Conservation (phyloP, 2,329 filamentous ascomycete species). For the Apiospora arundinis region DNA sequence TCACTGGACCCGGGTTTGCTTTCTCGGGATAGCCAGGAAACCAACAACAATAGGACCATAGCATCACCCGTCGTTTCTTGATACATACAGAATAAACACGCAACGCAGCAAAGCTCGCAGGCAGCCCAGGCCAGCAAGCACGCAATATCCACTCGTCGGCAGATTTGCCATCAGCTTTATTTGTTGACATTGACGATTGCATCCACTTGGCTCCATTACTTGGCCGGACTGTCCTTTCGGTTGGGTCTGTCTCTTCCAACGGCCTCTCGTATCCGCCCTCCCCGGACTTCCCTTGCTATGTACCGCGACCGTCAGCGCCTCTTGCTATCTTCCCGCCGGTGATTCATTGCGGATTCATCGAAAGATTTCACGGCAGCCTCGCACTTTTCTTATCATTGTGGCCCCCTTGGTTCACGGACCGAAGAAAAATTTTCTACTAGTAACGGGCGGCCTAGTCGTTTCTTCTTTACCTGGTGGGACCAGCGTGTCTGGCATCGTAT, state of each 20-base stretch:
- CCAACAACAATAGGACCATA: not conserved
- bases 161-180: not conserved
- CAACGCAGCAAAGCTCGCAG: not conserved
- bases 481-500: slow-evolving; percentile 24
- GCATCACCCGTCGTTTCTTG: slow-evolving; percentile 3
- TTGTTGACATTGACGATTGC: slow-evolving; percentile 14
- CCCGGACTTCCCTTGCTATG: slow-evolving; percentile 7
- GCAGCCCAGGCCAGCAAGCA: not conserved
- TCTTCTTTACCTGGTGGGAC: slow-evolving; percentile 4
- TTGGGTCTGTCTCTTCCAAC: not conserved
- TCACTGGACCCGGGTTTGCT: slow-evolving; percentile 9
- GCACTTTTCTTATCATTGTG: slow-evolving; percentile 21
- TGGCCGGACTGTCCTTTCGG: slow-evolving; percentile 1
- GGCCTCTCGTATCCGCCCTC: slow-evolving; percentile 17
- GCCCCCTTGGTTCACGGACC: slow-evolving; percentile 15
- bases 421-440: slow-evolving; percentile 12
- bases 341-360: not conserved
- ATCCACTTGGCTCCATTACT: slow-evolving; percentile 17
- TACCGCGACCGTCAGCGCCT: slow-evolving; percentile 2
- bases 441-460: slow-evolving; percentile 1
- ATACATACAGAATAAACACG: not conserved
- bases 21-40: slow-evolving; percentile 1
- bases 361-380: not conserved
- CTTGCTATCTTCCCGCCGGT: not conserved
- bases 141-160: slow-evolving; percentile 11